These are phyloP conservation scores for Trichoderma asperellum DNA, from an alignment of 2,329 filamentous ascomycete species.

Conservation along the genomic window DNA sequence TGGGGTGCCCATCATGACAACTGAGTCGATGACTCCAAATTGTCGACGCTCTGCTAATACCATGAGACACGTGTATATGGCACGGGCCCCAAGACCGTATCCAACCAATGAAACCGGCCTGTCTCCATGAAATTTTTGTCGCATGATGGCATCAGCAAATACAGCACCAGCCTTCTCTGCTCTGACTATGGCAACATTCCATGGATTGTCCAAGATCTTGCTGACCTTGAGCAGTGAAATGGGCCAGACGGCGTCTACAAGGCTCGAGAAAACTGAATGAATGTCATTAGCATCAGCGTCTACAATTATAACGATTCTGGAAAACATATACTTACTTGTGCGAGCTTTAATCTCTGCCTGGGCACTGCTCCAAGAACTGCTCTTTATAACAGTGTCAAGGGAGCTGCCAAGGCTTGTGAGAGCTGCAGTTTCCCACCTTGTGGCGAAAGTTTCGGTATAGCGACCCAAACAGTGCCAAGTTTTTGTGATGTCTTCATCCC, in stretches of 20 bases:
- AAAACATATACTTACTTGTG: slow-evolving; percentile 48
- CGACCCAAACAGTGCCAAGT: slow-evolving; percentile 79
- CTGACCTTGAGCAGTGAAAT: slow-evolving; percentile 66
- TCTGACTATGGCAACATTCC: slow-evolving; percentile 73
- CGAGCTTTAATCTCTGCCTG: slow-evolving; percentile 53
- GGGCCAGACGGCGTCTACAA: slow-evolving; percentile 67
- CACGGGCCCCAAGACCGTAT: slow-evolving; percentile 78
- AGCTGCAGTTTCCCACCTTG: slow-evolving; percentile 81
- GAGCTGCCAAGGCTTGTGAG: slow-evolving; percentile 77
- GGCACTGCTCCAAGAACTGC: slow-evolving; percentile 77
- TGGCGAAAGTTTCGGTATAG: slow-evolving; percentile 76
- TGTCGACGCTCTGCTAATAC: slow-evolving; percentile 77
- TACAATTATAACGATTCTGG: not conserved
- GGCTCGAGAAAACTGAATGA: slow-evolving; percentile 54
- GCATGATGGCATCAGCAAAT: slow-evolving; percentile 81
- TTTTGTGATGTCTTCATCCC: slow-evolving; percentile 67
- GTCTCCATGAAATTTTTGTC: slow-evolving; percentile 76
- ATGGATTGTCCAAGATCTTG: slow-evolving; percentile 80
- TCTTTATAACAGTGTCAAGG: slow-evolving; percentile 76
- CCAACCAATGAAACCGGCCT: slow-evolving; percentile 79
- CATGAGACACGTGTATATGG: slow-evolving; percentile 84
- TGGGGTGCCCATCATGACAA: slow-evolving; percentile 81
- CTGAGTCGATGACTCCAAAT: slow-evolving; percentile 86
- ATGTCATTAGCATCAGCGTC: not conserved
- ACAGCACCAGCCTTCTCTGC: slow-evolving; percentile 72